Base-by-base conservation (phyloP, 2,329 filamentous ascomycete species). In the Didymella glomerata region DNA sequence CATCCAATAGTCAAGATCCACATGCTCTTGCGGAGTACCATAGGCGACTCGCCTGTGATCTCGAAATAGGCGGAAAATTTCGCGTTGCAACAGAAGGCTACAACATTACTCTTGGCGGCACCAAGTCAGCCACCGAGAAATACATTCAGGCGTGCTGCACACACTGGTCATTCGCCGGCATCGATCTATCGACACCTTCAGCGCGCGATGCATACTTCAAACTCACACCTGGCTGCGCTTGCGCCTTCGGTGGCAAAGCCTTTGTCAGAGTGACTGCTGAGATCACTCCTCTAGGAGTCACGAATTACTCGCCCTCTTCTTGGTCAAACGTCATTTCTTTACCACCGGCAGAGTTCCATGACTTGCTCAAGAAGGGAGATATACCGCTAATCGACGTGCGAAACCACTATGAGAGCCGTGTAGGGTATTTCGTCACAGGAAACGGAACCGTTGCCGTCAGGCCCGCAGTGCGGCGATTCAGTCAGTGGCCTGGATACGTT, bases 331-430 rank as follows among this genome's bases (percentile, higher is more conserved):
- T 70, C 16, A 54, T 65, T 30, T 57, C 66, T 1, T 38, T 70
- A 13, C 27, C 62, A 11, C 68, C 68, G 1, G 61, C 57, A 16
- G 54, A 60, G 1, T 70, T 70, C 30, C 68, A 70, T 56, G 61
- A 64, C 4, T 38, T 64, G 5, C 67, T 64, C 36, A 16, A 62
- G 22, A 61, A 61, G 28, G 64, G 60, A 25, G 56, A 57, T 4
- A 56, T 64, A 30, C 58, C 62, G 18, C 48, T 70, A 18, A 61
- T 70, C 16, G 68, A 70, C 48, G 65, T 70, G 24, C 60, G 68
- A 14, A 70, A 70, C 34, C 68, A 70, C 38, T 70, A 70, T 51
- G 68, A 70, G 47, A 66, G 63, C 11, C 63, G 66, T 28, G 68
- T 70, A 24, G 68, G 68, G 14, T 70, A 70, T 44, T 70, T 70